Evolutionary conservation across 495 filamentous ascomycete genomes (phyloP).

Genomic region (Podospora didyma): DNA sequence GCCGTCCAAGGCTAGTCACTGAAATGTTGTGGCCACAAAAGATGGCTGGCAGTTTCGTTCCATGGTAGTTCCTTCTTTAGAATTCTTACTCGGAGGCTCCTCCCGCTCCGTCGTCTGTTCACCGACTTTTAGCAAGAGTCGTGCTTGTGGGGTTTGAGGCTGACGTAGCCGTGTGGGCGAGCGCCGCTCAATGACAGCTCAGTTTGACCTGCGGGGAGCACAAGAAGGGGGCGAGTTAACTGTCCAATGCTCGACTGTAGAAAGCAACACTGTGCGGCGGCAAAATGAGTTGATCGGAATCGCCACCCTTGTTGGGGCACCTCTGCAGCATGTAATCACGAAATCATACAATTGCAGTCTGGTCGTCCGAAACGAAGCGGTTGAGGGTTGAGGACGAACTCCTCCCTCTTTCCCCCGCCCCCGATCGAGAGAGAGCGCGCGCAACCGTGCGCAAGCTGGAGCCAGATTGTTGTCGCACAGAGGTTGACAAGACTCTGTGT

Average conservation of each 20-base stretch:
- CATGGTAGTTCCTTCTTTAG: neutral
- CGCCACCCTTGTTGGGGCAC: no score
- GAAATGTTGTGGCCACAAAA: neutral
- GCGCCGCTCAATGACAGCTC: conserved; percentile 9
- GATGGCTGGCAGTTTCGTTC: neutral
- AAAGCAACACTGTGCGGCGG: no score
- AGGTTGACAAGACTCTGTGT: conserved; percentile 8
- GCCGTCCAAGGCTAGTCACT: no score
- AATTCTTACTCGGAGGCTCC: neutral
- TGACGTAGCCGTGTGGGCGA: conserved; percentile 12
- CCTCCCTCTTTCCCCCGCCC: no score
- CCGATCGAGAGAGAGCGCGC: no score
- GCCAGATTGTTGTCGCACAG: conserved; percentile 1
- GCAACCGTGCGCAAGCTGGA: neutral
- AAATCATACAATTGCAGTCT: no score
- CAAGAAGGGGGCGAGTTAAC: no score
- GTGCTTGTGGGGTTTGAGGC: conserved; percentile 15
- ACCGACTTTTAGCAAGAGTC: conserved; percentile 14
- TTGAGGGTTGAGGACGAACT: no score
- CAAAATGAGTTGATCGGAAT: no score
- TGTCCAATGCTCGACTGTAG: no score
- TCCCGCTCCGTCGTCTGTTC: conserved; percentile 2
- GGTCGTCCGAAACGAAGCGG: no score
- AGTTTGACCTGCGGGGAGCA: neutral
- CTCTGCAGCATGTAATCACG: no score